Evolutionary conservation across 495 filamentous ascomycete species (phyloP).

Genomic region (Cercophora newfieldiana): DNA sequence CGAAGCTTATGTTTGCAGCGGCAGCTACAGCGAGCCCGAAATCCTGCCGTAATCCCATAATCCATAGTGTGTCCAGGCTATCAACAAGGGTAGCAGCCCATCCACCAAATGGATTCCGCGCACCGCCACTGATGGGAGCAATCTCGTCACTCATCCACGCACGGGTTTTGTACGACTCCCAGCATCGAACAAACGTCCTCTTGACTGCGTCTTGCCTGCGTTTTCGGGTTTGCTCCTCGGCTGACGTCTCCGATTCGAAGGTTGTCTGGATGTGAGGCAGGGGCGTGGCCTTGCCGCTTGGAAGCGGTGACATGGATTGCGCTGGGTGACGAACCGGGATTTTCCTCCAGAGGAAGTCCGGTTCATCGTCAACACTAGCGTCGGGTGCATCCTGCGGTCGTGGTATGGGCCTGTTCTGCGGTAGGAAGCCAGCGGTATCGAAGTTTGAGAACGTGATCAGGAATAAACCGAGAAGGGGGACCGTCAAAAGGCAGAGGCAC

Average conservation of each 20-base stretch:
- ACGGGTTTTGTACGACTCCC: slow-evolving; percentile 71
- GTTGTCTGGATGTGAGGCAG: slow-evolving; percentile 72
- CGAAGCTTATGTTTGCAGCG: slow-evolving; percentile 80
- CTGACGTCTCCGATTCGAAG: slow-evolving; percentile 32
- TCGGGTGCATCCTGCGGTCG: neutral
- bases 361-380: neutral
- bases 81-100: slow-evolving; percentile 97
- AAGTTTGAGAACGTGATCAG: neutral
- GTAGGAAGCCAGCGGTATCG: neutral
- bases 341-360: slow-evolving; percentile 15
- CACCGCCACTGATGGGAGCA: slow-evolving; percentile 56
- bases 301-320: slow-evolving; percentile 65
- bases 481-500: neutral
- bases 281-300: slow-evolving; percentile 58
- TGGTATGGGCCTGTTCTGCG: neutral
- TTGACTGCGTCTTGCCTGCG: slow-evolving; percentile 53
- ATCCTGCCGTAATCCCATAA: slow-evolving; percentile 85
- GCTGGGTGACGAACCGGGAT: slow-evolving; percentile 59
- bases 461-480: neutral
- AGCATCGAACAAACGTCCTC: slow-evolving; percentile 68
- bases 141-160: slow-evolving; percentile 83
- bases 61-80: slow-evolving; percentile 88
- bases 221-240: slow-evolving; percentile 41
- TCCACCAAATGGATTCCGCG: slow-evolving; percentile 74
- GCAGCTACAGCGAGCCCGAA: slow-evolving; percentile 80